Percentiles rank a stretch among this genome's conserved stretches.
Conservation (phyloP, 495 filamentous ascomycete genomes). For the Xylaria sp. region DNA sequence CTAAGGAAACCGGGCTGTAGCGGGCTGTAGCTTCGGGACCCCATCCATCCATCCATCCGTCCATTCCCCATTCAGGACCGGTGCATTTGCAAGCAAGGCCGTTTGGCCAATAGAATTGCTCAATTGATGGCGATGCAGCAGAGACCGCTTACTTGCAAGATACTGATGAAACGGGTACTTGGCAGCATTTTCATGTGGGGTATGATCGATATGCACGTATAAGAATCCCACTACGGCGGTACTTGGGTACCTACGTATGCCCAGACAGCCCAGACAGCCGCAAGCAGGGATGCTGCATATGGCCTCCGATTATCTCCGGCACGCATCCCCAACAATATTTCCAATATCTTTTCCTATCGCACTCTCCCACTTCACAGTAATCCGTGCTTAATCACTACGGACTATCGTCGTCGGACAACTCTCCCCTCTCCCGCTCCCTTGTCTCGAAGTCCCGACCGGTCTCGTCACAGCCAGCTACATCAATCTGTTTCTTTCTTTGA, state of each 20-base stretch:
- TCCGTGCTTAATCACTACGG: conserved; percentile 8
- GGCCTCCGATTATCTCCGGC: conserved; percentile 23
- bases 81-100: conserved; percentile 11
- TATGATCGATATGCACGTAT: not conserved
- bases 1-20: too few species aligned
- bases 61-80: conserved; percentile 13
- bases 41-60: too few species aligned
- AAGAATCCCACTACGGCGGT: not conserved
- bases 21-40: not conserved
- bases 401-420: conserved; percentile 25
- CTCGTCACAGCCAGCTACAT: not conserved
- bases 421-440: conserved; percentile 20
- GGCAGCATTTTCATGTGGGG: too few species aligned
- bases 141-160: not conserved
- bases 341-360: conserved; percentile 16
- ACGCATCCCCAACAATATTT: conserved; percentile 10
- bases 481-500: not conserved
- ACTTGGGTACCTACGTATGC: conserved; percentile 2
- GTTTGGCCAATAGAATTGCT: not conserved
- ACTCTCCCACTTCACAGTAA: not conserved
- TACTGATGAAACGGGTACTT: not conserved
- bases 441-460: not conserved
- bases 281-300: not conserved
- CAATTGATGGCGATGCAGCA: not conserved
- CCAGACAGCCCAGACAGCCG: too few species aligned